These are phyloP conservation scores for Brassica rapa DNA, from an alignment of 345 rosid species.

Conservation along the genomic window DNA sequence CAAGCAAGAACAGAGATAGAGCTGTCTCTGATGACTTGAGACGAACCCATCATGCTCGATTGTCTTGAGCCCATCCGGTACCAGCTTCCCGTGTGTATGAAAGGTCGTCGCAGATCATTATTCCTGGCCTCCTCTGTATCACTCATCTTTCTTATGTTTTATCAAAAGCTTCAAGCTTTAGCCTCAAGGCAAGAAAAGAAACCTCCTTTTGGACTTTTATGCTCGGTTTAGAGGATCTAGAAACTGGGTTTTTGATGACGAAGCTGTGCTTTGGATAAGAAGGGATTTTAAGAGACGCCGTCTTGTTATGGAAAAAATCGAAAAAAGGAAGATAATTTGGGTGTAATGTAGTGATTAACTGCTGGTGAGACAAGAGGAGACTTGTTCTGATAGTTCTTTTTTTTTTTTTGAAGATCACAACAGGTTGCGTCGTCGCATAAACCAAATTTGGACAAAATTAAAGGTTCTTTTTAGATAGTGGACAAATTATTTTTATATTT, in stretches of 20 bases:
- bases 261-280: constrained; percentile 22
- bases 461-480: background rate
- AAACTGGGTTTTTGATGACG: background rate
- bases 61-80: constrained; percentile 92
- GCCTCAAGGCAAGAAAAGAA: constrained; percentile 1
- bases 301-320: background rate
- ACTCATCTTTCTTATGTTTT: constrained; percentile 57
- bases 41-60: constrained; percentile 90
- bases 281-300: constrained; percentile 20
- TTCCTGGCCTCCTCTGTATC: constrained; percentile 83
- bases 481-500: background rate
- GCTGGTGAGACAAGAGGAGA: constrained; percentile 32
- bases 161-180: constrained; percentile 6
- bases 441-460: constrained; percentile 12
- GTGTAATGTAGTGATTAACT: constrained; percentile 34
- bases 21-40: constrained; percentile 77
- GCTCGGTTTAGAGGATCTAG: no score
- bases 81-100: constrained; percentile 96
- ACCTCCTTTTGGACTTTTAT: constrained; percentile 10
- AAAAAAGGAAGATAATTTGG: background rate
- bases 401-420: constrained; percentile 28
- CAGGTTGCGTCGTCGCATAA: background rate
- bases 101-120: constrained; percentile 84
- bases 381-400: constrained; percentile 26
- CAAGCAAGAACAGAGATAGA: constrained; percentile 94